A percentile compares a stretch with the other conserved stretches of the same genome.
phyloP scores from a whole-genome alignment of 768 basidiomycete species.

The Pilatotrama ljubarskyi region DNA sequence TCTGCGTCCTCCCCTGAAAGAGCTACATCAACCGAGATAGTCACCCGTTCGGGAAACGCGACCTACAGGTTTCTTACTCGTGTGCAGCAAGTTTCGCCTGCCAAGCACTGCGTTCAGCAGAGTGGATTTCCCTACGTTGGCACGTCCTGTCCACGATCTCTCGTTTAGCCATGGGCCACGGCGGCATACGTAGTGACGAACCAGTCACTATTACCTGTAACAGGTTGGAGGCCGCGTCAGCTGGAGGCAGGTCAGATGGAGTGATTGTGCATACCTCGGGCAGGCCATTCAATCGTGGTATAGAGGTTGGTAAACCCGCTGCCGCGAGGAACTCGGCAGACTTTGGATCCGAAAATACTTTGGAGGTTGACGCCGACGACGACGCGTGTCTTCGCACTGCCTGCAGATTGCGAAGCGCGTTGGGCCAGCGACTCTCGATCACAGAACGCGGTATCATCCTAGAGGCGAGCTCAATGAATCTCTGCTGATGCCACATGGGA shows the following conservation, averaged over 20 bases:
- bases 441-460: neutral
- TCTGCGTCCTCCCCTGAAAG: conserved; percentile 67
- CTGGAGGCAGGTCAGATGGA: too few species aligned
- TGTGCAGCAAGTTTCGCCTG: conserved; percentile 54
- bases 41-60: neutral
- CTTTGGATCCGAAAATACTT: conserved; percentile 20
- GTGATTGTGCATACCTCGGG: conserved; percentile 28
- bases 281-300: conserved; percentile 25
- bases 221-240: too few species aligned
- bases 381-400: conserved; percentile 1
- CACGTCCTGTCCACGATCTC: conserved; percentile 51
- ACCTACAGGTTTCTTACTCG: conserved; percentile 65
- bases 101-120: conserved; percentile 69
- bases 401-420: neutral
- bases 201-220: conserved; percentile 31
- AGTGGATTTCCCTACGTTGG: conserved; percentile 77
- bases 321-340: conserved; percentile 29
- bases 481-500: too few species aligned
- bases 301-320: conserved; percentile 17
- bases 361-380: neutral
- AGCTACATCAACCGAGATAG: neutral
- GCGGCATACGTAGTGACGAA: neutral
- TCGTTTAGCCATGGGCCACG: neutral
- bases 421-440: neutral
- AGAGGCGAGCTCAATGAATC: too few species aligned